These are phyloP conservation scores for Plasmodium gonderi DNA, from an alignment of 169 alveolate genomes.

Conservation along the genomic window DNA sequence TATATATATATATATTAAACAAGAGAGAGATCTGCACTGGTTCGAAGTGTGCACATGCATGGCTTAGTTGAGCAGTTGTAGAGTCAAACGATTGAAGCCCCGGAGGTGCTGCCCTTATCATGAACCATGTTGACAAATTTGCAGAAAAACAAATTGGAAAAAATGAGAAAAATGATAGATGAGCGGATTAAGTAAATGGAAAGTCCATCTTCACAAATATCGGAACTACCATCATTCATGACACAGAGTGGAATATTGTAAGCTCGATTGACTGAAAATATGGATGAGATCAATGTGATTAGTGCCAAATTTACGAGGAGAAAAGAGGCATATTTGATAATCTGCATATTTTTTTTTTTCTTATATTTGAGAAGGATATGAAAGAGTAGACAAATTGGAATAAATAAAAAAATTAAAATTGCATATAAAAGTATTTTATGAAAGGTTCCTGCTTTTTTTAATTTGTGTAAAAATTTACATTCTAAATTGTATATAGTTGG, in stretches of 20 bases:
- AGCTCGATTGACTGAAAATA: conserved; percentile 41
- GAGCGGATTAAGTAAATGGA: conserved; percentile 46
- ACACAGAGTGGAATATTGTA: conserved; percentile 74
- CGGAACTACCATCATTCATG: conserved; percentile 70
- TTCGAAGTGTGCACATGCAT: too few species aligned
- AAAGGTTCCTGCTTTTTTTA: conserved; percentile 54
- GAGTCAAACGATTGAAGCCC: conserved; percentile 10
- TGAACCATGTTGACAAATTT: conserved; percentile 32
- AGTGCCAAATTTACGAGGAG: conserved; percentile 35
- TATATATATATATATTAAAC: too few species aligned
- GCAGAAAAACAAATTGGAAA: conserved; percentile 52
- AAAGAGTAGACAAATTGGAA: conserved; percentile 4
- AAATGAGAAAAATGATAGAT: conserved; percentile 31
- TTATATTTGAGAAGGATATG: conserved; percentile 11
- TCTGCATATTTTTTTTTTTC: neutral
- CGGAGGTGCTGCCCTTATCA: neutral
- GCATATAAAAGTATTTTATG: conserved; percentile 46
- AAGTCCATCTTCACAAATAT: conserved; percentile 48
- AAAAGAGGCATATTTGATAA: conserved; percentile 34
- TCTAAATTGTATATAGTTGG: conserved; percentile 69
- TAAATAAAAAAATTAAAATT: conserved; percentile 27
- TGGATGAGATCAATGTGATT: conserved; percentile 36
- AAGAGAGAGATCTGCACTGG: too few species aligned
- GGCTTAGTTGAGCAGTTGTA: too few species aligned
- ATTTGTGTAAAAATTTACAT: conserved; percentile 49